Conservation (phyloP, 345 rosid species). For the Psidium friedrichsthalianum region DNA sequence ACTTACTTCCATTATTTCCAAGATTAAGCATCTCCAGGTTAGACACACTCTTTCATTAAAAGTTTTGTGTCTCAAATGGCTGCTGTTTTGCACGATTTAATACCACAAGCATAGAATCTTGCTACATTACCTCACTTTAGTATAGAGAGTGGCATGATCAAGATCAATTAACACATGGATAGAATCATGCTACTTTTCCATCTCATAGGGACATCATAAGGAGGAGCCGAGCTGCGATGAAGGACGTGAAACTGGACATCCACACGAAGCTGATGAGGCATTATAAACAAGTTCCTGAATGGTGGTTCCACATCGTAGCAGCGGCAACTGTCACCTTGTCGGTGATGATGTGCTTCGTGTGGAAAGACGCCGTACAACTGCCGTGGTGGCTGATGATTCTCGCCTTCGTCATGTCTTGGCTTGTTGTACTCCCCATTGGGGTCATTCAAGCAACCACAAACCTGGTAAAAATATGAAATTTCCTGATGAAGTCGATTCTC, state of each 20-base stretch:
- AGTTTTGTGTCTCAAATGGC: neutral
- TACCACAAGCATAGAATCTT: too few species aligned
- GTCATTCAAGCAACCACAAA: slow-evolving; percentile 97
- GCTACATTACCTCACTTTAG: neutral
- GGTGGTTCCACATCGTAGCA: slow-evolving; percentile 69
- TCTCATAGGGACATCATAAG: slow-evolving; percentile 49
- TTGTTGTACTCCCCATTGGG: slow-evolving; percentile 89
- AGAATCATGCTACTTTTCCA: neutral
- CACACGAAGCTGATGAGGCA: slow-evolving; percentile 72
- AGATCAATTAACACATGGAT: neutral
- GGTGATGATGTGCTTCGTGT: slow-evolving; percentile 60
- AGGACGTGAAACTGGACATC: slow-evolving; percentile 56
- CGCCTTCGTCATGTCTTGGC: slow-evolving; percentile 67
- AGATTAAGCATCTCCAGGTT: neutral
- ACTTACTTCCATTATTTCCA: neutral
- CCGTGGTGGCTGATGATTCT: slow-evolving; percentile 98
- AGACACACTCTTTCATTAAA: neutral
- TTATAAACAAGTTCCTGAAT: slow-evolving; percentile 84
- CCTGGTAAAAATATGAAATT: slow-evolving; percentile 29
- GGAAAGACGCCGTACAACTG: slow-evolving; percentile 67
- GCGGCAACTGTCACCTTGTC: slow-evolving; percentile 43
- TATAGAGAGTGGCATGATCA: neutral
- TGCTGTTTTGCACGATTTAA: neutral
- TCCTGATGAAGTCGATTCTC: neutral
- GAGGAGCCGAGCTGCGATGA: slow-evolving; percentile 65